Evolutionary conservation across 371 early-diverging fungal species (phyloP).

Genomic region (Lichtheimia ornata): DNA sequence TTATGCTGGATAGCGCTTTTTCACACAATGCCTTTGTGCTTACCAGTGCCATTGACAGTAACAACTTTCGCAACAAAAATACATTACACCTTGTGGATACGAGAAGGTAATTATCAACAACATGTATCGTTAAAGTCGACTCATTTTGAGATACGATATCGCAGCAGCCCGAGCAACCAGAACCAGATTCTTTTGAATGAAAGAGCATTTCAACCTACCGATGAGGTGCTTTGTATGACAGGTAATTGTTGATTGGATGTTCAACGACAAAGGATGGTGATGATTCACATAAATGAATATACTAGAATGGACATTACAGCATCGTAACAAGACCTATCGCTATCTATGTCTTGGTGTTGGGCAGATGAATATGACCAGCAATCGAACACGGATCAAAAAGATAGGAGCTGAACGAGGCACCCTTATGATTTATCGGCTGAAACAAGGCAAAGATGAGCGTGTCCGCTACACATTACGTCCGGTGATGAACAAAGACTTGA

Average conservation of each 20-base stretch:
- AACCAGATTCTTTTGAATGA: neutral
- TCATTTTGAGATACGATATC: neutral
- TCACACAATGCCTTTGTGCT: conserved; percentile 5
- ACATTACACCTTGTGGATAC: conserved; percentile 4
- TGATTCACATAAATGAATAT: neutral
- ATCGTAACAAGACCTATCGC: conserved; percentile 26
- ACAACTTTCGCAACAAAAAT: neutral
- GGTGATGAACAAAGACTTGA: conserved; percentile 37
- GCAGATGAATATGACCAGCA: conserved; percentile 13
- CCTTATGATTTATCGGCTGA: conserved; percentile 37
- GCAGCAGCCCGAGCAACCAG: neutral
- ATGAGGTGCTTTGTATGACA: conserved; percentile 13
- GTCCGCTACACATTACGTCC: conserved; percentile 21
- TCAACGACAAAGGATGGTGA: neutral
- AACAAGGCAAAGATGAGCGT: conserved; percentile 10
- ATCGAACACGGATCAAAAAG: conserved; percentile 1
- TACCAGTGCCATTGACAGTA: conserved; percentile 1
- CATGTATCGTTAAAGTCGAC: neutral
- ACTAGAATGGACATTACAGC: conserved; percentile 40
- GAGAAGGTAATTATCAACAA: neutral
- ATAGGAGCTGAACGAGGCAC: conserved; percentile 30
- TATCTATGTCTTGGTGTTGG: conserved; percentile 45
- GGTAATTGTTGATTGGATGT: conserved; percentile 1
- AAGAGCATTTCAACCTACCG: neutral
- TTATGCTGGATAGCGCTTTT: neutral